Evolutionary conservation across 352 stramenopile species (phyloP), one percentile per base, ranked within the genome.

Genomic region (Pythium aristosporum): DNA sequence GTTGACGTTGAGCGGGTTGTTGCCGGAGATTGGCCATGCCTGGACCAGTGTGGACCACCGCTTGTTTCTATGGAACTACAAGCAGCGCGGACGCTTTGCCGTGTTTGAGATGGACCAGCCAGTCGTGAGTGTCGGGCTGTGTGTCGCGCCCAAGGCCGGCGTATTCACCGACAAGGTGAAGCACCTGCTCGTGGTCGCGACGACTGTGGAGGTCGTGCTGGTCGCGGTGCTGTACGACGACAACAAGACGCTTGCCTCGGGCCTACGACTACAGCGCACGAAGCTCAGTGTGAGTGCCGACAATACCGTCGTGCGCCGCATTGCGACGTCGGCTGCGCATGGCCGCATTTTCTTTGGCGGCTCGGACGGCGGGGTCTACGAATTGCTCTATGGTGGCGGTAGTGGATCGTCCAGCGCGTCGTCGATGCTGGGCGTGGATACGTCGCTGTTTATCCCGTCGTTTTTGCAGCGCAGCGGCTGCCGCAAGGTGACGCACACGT

Each of bases 341-440:
- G 96, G 97, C 5, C 82, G 97, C 34, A 94, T 99, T 67, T 99
- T 99, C 71, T 96, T 99, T 72, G 96, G 93, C 23, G 97, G 97
- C 25, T 97, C 92, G 53, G 97, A 99, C 75, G 96, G 96, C 55
- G 88, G 86, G 56, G 64, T 99, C 11, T 98, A 98, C 72, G 97
- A 98, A 80, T 84, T 96, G 15, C 48, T 94, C 20, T 96, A 96
- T 42, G 80, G 74, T 7, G 71, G 68, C 20, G 67, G 41, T 5
- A 30, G 25, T 32, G 48, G 32, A 5, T 47, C 44, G 12, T 39
- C 37, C 8, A 39, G 34, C 42, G 39, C 21, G 34, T 23, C 36
- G 36, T 48, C 23, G 10, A 44, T 55, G 25, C 37, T 65, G 16
- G 66, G 66, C 8, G 51, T 73, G 12, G 67, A 73, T 41, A 47